Evolutionary conservation across 257 asterid species (phyloP).

Genomic region (Hygrophila difformis): DNA sequence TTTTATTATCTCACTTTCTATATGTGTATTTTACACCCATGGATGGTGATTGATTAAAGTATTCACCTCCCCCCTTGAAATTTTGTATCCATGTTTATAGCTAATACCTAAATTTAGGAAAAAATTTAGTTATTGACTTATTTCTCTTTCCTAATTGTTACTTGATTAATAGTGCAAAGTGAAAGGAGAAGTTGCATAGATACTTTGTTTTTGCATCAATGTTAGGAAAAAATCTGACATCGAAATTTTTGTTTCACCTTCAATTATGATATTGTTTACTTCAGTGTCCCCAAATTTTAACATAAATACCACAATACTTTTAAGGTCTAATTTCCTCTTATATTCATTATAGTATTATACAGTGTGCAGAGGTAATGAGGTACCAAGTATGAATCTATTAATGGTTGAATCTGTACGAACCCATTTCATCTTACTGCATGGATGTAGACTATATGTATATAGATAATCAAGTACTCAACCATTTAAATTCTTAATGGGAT

Average conservation of each 20-base stretch:
- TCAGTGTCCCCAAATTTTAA: too few species aligned
- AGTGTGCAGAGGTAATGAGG: too few species aligned
- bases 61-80: background rate
- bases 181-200: background rate
- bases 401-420: background rate
- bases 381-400: too few species aligned
- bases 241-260: background rate
- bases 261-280: too few species aligned
- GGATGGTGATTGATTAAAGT: background rate
- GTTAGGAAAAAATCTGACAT: background rate
- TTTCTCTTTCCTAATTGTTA: too few species aligned
- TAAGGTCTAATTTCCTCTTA: slow-evolving; percentile 5
- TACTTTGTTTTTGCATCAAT: background rate
- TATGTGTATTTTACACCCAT: background rate
- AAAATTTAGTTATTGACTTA: too few species aligned
- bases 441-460: background rate
- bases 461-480: slow-evolving; percentile 1
- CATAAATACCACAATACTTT: background rate
- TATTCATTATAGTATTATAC: background rate
- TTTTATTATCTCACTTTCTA: background rate
- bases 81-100: background rate
- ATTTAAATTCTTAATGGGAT: slow-evolving; percentile 11
- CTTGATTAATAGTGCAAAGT: background rate
- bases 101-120: background rate
- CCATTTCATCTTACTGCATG: slow-evolving; percentile 5